phyloP scores from a whole-genome alignment of 257 asterid genomes.

The Paulownia fortunei region DNA sequence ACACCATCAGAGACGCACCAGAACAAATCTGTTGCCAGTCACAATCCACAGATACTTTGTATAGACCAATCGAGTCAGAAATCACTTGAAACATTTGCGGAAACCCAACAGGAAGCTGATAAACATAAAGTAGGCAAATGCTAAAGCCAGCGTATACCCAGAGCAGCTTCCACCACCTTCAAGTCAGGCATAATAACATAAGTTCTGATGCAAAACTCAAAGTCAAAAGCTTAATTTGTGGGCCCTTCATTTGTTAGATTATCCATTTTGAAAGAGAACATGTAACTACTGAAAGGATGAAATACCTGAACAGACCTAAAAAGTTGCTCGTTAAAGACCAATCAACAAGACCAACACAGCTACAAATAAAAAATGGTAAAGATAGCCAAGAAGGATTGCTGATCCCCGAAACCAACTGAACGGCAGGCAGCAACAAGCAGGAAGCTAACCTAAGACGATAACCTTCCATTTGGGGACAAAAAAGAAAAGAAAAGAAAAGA shows the following conservation, averaged over 20 bases:
- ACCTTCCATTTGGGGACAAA: slow-evolving; percentile 51
- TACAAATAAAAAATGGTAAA: slow-evolving; percentile 81
- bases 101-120: slow-evolving; percentile 73
- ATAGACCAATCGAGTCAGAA: slow-evolving; percentile 65
- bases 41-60: slow-evolving; percentile 57
- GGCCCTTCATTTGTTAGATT: not conserved
- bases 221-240: slow-evolving; percentile 23
- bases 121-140: no score
- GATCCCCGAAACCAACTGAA: no score
- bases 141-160: no score
- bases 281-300: slow-evolving; percentile 32
- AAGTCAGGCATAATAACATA: slow-evolving; percentile 44
- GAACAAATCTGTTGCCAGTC: slow-evolving; percentile 80
- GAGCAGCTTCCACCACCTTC: no score
- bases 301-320: slow-evolving; percentile 90
- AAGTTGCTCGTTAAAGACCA: slow-evolving; percentile 93
- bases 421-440: no score
- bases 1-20: slow-evolving; percentile 70
- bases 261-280: not conserved
- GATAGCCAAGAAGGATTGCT: slow-evolving; percentile 94
- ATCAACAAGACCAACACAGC: slow-evolving; percentile 90
- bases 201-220: slow-evolving; percentile 41
- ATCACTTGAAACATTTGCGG: slow-evolving; percentile 49
- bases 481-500: slow-evolving; percentile 2
- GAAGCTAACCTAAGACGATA: no score